These are phyloP conservation scores for Zychaea mexicana DNA, from an alignment of 371 early-diverging fungal genomes.

Conservation along the genomic window DNA sequence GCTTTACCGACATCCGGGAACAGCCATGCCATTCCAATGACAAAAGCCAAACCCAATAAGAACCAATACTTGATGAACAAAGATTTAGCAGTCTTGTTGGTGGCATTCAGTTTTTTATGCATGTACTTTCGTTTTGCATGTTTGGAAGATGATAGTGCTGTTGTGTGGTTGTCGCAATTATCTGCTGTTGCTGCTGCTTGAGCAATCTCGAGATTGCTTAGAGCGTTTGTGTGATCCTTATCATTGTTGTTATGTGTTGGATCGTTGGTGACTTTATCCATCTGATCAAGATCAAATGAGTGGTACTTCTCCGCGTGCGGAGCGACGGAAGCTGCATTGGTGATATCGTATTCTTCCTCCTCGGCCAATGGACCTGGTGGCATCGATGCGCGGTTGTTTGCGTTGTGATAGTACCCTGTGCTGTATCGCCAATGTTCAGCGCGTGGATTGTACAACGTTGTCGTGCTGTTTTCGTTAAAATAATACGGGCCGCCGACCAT, in stretches of 20 bases:
- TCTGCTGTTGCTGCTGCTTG: background rate
- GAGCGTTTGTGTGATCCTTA: too few species aligned
- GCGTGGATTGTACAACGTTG: background rate
- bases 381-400: constrained; percentile 5
- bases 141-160: background rate
- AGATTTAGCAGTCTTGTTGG: background rate
- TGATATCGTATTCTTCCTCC: constrained; percentile 5
- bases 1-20: constrained; percentile 65
- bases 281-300: background rate
- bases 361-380: background rate
- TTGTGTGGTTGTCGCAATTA: background rate
- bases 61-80: constrained; percentile 46
- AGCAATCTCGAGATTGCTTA: too few species aligned
- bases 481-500: background rate
- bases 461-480: background rate
- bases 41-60: constrained; percentile 59
- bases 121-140: background rate
- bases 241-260: too few species aligned
- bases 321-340: background rate
- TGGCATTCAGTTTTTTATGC: background rate
- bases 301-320: background rate
- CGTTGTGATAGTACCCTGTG: background rate
- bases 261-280: background rate
- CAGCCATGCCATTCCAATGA: constrained; percentile 65
- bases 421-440: background rate